Percentiles rank a stretch among this genome's conserved stretches.
phyloP scores from a whole-genome alignment of 2,329 filamentous ascomycete genomes.

The Cryphonectria nitschkei region DNA sequence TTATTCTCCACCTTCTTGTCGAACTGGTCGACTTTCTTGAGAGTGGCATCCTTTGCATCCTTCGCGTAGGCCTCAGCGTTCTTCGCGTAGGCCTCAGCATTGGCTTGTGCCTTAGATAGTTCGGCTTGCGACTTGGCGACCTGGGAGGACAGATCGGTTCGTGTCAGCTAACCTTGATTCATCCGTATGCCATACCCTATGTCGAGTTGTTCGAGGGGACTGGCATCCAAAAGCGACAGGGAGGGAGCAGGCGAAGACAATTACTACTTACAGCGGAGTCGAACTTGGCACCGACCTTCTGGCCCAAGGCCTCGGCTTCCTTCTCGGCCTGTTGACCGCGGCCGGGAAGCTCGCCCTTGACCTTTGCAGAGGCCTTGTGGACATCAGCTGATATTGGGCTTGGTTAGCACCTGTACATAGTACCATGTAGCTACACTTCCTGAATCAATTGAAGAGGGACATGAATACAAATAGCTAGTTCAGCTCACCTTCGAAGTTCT shows the following conservation, averaged over 20 bases:
- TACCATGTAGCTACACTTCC: not conserved
- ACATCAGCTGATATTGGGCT: slow-evolving; percentile 67
- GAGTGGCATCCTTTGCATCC: slow-evolving; percentile 64
- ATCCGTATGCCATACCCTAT: not conserved
- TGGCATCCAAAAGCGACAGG: not conserved
- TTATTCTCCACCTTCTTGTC: slow-evolving; percentile 81
- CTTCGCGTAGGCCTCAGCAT: slow-evolving; percentile 62
- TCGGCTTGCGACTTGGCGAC: slow-evolving; percentile 66
- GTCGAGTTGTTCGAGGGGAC: not conserved
- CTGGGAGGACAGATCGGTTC: slow-evolving; percentile 47
- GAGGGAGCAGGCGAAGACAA: not conserved
- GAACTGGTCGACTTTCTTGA: slow-evolving; percentile 79
- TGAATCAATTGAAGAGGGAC: not conserved
- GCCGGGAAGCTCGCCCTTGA: slow-evolving; percentile 69
- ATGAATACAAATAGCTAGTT: not conserved
- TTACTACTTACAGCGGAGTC: slow-evolving; percentile 66
- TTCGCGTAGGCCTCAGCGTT: slow-evolving; percentile 65
- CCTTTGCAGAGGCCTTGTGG: slow-evolving; percentile 66
- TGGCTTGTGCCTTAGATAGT: slow-evolving; percentile 63
- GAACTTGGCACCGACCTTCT: slow-evolving; percentile 65
- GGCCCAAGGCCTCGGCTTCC: slow-evolving; percentile 63
- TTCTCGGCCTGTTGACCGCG: slow-evolving; percentile 65
- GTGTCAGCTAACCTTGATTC: not conserved
- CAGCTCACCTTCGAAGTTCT: slow-evolving; percentile 77
- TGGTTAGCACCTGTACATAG: slow-evolving; percentile 30